These are phyloP conservation scores for Chlamydomonas asymmetrica DNA, from an alignment of 139 green algal species.

Conservation along the genomic window DNA sequence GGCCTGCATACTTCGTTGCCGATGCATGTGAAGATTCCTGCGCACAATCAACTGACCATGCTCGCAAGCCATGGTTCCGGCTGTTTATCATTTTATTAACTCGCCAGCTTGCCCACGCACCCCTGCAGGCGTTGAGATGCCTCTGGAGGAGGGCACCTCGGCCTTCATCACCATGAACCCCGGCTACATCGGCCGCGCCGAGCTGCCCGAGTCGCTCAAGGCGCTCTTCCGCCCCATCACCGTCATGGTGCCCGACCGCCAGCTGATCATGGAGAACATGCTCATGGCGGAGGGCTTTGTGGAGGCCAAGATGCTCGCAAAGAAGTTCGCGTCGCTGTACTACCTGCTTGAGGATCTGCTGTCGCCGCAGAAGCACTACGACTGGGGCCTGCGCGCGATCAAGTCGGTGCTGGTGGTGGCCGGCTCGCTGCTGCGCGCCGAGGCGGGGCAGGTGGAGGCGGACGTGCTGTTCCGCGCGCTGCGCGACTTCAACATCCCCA, in stretches of 20 bases:
- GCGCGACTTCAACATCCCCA: conserved; percentile 87
- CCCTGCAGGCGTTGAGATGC: conserved; percentile 64
- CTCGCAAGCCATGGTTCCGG: too few relatives aligned
- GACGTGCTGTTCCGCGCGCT: conserved; percentile 85
- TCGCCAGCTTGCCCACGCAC: neutral
- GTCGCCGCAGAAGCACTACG: conserved; percentile 85
- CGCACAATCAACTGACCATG: too few relatives aligned
- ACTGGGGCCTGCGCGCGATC: conserved; percentile 85
- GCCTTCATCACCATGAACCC: conserved; percentile 91
- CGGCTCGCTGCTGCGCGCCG: conserved; percentile 71
- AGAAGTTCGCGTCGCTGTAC: conserved; percentile 85
- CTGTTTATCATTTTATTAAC: too few relatives aligned
- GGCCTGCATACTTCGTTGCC: too few relatives aligned
- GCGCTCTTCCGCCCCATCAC: conserved; percentile 86
- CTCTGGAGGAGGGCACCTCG: conserved; percentile 75
- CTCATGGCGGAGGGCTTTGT: conserved; percentile 87
- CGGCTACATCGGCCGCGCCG: conserved; percentile 83
- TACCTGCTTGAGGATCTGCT: conserved; percentile 85
- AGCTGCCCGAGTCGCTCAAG: conserved; percentile 86
- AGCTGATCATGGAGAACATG: conserved; percentile 92
- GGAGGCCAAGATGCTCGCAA: conserved; percentile 79
- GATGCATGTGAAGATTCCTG: too few relatives aligned
- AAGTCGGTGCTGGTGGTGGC: conserved; percentile 85
- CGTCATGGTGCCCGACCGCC: conserved; percentile 82
- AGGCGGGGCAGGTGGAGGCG: conserved; percentile 81